phyloP scores from a whole-genome alignment of 2,329 filamentous ascomycete genomes.

The Leptographium procerum region DNA sequence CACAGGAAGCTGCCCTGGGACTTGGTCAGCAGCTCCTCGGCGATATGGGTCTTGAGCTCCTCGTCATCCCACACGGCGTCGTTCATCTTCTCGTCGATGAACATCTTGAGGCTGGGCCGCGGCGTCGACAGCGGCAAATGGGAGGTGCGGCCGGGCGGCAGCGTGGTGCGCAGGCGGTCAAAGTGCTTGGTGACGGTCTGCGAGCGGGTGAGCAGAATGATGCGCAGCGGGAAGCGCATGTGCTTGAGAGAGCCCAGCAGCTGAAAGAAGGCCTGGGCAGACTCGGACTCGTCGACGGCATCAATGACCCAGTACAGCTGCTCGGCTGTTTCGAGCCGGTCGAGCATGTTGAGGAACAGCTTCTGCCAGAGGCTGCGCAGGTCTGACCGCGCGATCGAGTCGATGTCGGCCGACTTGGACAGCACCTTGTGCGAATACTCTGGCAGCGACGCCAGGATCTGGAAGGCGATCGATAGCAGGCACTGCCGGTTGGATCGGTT shows the following conservation, averaged over 20 bases:
- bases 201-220: not conserved
- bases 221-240: not conserved
- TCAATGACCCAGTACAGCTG: slow-evolving; percentile 3
- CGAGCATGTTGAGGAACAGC: not conserved
- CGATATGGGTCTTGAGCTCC: not conserved
- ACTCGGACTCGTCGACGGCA: slow-evolving; percentile 2
- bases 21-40: not conserved
- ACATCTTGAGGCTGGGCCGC: not conserved
- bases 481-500: not conserved
- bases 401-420: not conserved
- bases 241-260: not conserved
- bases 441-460: not conserved
- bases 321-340: not conserved
- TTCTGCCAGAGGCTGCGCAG: not conserved
- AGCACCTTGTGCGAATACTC: not conserved
- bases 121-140: not conserved
- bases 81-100: not conserved
- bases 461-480: slow-evolving; percentile 1
- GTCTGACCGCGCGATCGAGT: not conserved
- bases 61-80: not conserved
- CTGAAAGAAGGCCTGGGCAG: not conserved
- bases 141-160: not conserved
- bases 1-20: slow-evolving; percentile 2
- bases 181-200: not conserved
- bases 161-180: not conserved